Evolutionary conservation across 2,329 filamentous ascomycete genomes (phyloP).

Genomic region (Colletotrichum salicis): DNA sequence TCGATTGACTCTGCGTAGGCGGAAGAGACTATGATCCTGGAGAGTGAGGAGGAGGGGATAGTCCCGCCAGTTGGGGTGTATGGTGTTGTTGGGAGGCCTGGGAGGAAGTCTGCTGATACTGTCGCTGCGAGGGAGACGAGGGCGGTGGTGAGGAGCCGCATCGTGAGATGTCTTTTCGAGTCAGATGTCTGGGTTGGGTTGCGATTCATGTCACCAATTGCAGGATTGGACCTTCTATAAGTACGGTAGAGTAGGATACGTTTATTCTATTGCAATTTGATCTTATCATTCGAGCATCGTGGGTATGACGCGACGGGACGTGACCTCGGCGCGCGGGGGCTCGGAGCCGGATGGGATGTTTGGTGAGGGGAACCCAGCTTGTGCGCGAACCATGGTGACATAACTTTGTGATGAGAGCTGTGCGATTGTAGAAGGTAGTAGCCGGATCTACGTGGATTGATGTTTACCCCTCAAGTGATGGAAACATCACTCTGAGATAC

Average conservation of each 20-base stretch:
- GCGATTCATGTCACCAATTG: background rate
- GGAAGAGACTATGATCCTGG: slow-evolving; percentile 56
- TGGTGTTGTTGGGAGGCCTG: slow-evolving; percentile 49
- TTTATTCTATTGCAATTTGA: background rate
- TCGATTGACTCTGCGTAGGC: slow-evolving; percentile 54
- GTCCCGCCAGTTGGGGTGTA: slow-evolving; percentile 42
- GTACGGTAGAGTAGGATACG: fast-evolving
- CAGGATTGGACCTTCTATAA: background rate
- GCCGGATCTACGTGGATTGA: background rate
- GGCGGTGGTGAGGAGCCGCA: background rate
- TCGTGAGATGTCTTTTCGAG: background rate
- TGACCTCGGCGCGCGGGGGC: background rate
- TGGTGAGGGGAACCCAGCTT: slow-evolving; percentile 2
- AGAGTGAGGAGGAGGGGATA: slow-evolving; percentile 42
- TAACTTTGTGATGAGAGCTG: background rate
- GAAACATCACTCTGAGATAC: background rate
- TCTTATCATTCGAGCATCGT: background rate
- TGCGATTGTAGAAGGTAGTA: slow-evolving; percentile 4
- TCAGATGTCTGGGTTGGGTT: background rate
- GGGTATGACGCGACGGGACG: background rate
- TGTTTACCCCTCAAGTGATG: background rate
- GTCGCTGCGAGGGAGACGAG: background rate
- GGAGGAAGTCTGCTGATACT: slow-evolving; percentile 7
- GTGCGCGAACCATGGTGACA: background rate
- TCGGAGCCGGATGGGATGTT: background rate